A percentile compares a stretch with the other conserved stretches of the same genome.
Conservation (phyloP, 345 rosid genomes). For the Rhodamnia rubescens region DNA sequence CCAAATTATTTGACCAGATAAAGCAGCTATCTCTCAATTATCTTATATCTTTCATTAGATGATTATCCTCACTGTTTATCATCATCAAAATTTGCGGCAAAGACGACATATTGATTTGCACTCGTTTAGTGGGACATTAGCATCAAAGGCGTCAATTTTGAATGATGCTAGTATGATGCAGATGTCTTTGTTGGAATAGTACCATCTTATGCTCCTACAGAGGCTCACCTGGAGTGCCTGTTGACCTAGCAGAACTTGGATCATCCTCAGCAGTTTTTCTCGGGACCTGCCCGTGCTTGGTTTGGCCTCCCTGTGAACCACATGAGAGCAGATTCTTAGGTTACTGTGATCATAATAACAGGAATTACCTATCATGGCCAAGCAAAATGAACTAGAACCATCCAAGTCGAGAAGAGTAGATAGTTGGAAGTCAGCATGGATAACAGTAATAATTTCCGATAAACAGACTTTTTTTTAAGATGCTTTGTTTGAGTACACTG, state of each 20-base stretch:
- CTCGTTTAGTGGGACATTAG: too few relatives aligned
- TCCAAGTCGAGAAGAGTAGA: too few relatives aligned
- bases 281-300: conserved; percentile 25
- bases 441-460: background rate
- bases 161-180: background rate
- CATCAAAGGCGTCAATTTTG: too few relatives aligned
- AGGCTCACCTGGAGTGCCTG: conserved; percentile 15
- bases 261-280: conserved; percentile 34
- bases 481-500: too few relatives aligned
- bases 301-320: conserved; percentile 31
- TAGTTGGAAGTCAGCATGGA: too few relatives aligned
- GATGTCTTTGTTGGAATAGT: background rate
- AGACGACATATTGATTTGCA: background rate
- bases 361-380: conserved; percentile 1
- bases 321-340: background rate
- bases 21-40: background rate
- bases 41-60: background rate
- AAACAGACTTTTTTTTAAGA: too few relatives aligned
- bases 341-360: background rate
- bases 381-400: background rate
- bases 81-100: background rate
- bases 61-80: background rate
- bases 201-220: background rate
- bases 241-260: conserved; percentile 16
- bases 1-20: background rate